phyloP scores from a whole-genome alignment of 2,329 filamentous ascomycete genomes.

The Aspergillus calidoustus region DNA sequence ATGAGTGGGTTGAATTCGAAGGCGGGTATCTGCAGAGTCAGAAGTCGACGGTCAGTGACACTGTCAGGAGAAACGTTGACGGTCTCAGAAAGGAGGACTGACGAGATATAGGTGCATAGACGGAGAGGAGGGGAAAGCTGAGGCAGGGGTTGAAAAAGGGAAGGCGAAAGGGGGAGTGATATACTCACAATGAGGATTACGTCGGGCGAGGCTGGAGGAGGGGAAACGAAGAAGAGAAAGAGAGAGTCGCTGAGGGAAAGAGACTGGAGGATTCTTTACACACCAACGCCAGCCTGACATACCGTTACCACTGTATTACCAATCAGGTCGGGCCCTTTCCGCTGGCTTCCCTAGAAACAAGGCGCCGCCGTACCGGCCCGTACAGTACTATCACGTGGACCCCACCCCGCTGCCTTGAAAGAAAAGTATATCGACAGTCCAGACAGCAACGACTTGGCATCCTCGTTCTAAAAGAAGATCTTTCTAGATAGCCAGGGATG shows the following conservation, averaged over 20 bases:
- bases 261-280: neutral
- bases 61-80: neutral
- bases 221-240: conserved; percentile 31
- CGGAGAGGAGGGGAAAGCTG: neutral
- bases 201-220: conserved; percentile 41
- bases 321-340: neutral
- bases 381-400: neutral
- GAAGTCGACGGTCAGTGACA: conserved; percentile 15
- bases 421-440: neutral
- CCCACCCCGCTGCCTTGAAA: neutral
- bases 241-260: conserved; percentile 17
- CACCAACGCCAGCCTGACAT: neutral
- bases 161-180: conserved; percentile 10
- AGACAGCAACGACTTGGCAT: neutral
- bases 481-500: neutral
- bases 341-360: neutral
- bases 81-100: neutral
- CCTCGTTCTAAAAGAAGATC: neutral
- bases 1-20: conserved; percentile 21
- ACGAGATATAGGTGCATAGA: conserved; percentile 6
- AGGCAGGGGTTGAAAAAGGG: conserved; percentile 10
- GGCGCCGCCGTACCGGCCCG: neutral
- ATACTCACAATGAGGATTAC: conserved; percentile 27
- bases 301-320: neutral
- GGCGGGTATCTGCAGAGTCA: conserved; percentile 25